Percentiles rank a stretch among this genome's conserved stretches.
Conservation (phyloP, 148 eudicot species). For the Amaranthus palmeri region DNA sequence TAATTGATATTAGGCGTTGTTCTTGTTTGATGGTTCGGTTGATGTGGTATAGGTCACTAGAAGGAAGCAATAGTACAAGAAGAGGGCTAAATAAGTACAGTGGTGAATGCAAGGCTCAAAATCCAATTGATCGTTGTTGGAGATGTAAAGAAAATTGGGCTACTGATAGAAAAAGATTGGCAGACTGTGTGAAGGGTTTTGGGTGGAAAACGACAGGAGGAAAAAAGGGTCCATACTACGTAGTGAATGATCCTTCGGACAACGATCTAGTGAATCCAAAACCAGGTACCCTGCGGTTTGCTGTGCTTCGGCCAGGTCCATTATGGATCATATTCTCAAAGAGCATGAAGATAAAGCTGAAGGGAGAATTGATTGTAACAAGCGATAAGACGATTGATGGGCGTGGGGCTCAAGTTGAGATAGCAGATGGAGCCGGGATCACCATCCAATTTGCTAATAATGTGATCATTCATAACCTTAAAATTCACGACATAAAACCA, state of each 20-base stretch:
- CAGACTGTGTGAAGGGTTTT: conserved; percentile 58
- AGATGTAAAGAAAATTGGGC: conserved; percentile 57
- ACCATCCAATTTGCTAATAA: conserved; percentile 50
- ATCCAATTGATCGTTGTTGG: conserved; percentile 75
- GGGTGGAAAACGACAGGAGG: conserved; percentile 57
- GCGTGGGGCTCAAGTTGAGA: conserved; percentile 52
- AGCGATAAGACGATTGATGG: conserved; percentile 81
- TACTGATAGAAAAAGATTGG: conserved; percentile 40
- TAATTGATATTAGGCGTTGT: too few species aligned
- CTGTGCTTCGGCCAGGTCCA: conserved; percentile 53
- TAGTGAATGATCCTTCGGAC: conserved; percentile 44
- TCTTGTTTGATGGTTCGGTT: too few species aligned
- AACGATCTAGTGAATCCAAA: conserved; percentile 44
- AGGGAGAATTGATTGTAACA: conserved; percentile 47
- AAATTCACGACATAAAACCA: conserved; percentile 37
- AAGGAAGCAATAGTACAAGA: conserved; percentile 37
- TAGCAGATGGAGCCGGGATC: conserved; percentile 67
- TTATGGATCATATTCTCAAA: conserved; percentile 61
- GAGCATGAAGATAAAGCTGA: conserved; percentile 53
- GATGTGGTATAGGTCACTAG: conserved; percentile 19
- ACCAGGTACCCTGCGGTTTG: conserved; percentile 70
- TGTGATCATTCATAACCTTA: conserved; percentile 56
- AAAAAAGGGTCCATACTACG: conserved; percentile 39
- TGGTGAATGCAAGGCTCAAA: conserved; percentile 52
- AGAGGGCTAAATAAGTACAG: conserved; percentile 27